Percentiles rank a stretch among this genome's conserved stretches.
phyloP scores from a whole-genome alignment of 106 monocot species.

The Phalaenopsis equestris region DNA sequence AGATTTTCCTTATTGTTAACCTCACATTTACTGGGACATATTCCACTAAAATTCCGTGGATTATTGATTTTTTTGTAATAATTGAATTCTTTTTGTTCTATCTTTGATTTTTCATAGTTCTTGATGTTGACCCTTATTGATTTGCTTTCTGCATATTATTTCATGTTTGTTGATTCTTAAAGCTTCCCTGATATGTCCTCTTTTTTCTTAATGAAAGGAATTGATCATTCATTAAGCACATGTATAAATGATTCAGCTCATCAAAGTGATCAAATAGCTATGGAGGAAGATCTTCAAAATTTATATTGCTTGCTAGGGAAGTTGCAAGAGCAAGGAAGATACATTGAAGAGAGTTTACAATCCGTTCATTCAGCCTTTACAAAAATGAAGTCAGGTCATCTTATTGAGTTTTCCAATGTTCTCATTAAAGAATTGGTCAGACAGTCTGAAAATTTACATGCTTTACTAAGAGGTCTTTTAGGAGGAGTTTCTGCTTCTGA shows the following conservation, averaged over 20 bases:
- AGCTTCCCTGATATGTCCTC: background rate
- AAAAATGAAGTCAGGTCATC: background rate
- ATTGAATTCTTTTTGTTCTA: background rate
- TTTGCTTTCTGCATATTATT: background rate
- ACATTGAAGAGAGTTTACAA: background rate
- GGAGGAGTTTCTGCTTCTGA: background rate
- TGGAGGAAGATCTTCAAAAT: slow-evolving; percentile 8
- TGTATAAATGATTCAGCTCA: background rate
- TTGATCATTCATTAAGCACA: background rate
- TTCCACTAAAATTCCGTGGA: background rate
- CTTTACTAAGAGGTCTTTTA: background rate
- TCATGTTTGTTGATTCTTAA: background rate
- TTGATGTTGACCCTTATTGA: background rate
- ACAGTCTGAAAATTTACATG: slow-evolving; percentile 11
- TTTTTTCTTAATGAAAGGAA: background rate
- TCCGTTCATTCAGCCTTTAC: background rate
- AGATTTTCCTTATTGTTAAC: background rate
- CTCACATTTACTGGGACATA: background rate
- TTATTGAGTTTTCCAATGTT: slow-evolving; percentile 13
- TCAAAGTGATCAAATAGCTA: background rate
- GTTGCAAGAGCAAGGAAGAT: background rate
- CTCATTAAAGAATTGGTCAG: slow-evolving; percentile 15
- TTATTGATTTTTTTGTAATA: background rate
- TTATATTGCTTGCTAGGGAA: background rate
- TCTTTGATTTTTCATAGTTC: background rate